Conservation (phyloP, 495 filamentous ascomycete species). For the Aspergillus indologenus region DNA sequence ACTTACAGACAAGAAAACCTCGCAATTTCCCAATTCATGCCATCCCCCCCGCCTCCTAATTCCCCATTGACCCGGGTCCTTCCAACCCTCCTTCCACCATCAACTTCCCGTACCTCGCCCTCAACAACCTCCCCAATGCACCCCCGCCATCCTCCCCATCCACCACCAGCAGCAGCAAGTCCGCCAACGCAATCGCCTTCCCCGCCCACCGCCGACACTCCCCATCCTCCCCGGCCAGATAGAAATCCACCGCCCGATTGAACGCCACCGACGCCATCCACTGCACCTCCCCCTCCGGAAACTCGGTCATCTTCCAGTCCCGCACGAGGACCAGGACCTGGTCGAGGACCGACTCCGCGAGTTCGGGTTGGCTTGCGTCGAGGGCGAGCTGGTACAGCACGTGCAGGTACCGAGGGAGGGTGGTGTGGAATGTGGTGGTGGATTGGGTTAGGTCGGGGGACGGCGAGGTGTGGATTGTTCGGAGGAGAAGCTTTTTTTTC, state of each 20-base stretch:
- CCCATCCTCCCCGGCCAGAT: conserved; percentile 52
- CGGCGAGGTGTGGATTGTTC: conserved; percentile 15
- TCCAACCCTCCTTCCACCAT: conserved; percentile 15
- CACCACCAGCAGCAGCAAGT: too few relatives aligned
- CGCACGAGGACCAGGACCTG: conserved; percentile 52
- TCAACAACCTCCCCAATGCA: conserved; percentile 48
- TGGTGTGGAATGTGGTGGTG: conserved; percentile 20
- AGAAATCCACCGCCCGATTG: conserved; percentile 74
- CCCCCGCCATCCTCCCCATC: conserved; percentile 35
- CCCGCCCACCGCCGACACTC: conserved; percentile 61
- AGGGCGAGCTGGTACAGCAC: conserved; percentile 68
- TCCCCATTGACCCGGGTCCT: too few relatives aligned
- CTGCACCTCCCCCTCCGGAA: conserved; percentile 69
- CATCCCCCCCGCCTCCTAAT: too few relatives aligned
- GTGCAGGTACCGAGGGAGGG: conserved; percentile 67
- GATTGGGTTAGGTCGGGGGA: conserved; percentile 8
- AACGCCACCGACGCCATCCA: conserved; percentile 74
- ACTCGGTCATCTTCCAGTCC: conserved; percentile 27
- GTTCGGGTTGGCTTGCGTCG: conserved; percentile 10
- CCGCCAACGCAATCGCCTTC: conserved; percentile 63
- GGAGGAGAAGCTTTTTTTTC: conserved; percentile 16
- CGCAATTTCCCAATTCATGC: too few relatives aligned
- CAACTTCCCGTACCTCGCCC: conserved; percentile 52
- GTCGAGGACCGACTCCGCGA: conserved; percentile 35
- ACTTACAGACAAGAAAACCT: too few relatives aligned